Evolutionary conservation across 495 filamentous ascomycete genomes (phyloP), one percentile per base, ranked within the genome.

Genomic region (Talaromyces wortmannii): DNA sequence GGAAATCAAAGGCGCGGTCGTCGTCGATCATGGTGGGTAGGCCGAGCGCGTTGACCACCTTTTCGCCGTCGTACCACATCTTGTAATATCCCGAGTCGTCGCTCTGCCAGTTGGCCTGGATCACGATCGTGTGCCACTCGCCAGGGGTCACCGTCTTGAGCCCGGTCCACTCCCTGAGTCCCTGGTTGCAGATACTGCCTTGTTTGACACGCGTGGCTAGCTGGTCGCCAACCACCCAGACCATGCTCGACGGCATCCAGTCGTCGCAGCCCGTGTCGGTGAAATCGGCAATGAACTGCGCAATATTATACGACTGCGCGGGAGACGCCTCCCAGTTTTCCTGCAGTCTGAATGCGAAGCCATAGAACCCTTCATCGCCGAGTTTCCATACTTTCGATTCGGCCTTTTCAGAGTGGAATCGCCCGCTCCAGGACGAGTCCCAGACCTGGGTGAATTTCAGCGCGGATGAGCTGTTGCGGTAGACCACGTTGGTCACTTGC

Each of bases 241-340:
- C 63, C 80, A 83, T 80, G 36, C 67, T 75, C 15, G 68, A 70
- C 0, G 80, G 80, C 76, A 80, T 79, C 53, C 61, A 83, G 36
- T 70, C 69, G 47, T 81, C 79, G 52, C 78, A 80, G 23, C 67
- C 65, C 4, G 70, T 66, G 53, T 75, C 69, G 1, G 59, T 60
- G 59, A 81, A 80, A 56, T 80, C 68, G 53, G 77, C 77, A 58
- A 83, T 83, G 64, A 81, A 83, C 56, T 83, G 80, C 0, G 73
- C 78, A 45, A 82, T 53, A 59, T 81, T 79, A 63, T 75, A 83
- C 29, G 58, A 65, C 60, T 82, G 78, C 0, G 70, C 66, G 17
- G 72, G 70, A 29, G 55, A 52, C 59, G 76, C 77, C 55, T 82
- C 63, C 80, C 80, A 83, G 60, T 66, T 33, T 4, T 75, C 57